Base-by-base conservation (phyloP, 257 asterid genomes). In the Lantana camara region DNA sequence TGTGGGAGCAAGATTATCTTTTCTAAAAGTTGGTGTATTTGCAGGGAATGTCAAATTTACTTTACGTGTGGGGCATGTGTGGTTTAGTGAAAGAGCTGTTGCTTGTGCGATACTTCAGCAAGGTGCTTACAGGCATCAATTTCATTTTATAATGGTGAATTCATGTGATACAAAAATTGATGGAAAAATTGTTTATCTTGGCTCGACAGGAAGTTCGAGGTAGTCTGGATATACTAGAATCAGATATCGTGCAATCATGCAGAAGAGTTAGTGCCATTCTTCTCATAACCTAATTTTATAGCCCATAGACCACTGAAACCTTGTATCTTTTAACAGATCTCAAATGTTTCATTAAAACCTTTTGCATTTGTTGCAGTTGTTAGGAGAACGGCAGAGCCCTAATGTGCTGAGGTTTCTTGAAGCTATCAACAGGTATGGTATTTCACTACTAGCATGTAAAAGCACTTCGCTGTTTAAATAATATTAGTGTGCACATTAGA, bases 91-190 rank as follows among this genome's bases (percentile, higher is more conserved):
- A 80, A 73, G 89, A 85, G 57, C 66, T 82, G 29, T 57, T 85
- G 76, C 83, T 85, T 46, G 53, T 76, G 73, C 86, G 93, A 64
- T 85, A 76, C 74, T 85, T 85, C 67, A 82, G 93, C 79, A 82
- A 85, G 89, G 93, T 85, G 55, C 27, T 57, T 46, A 47, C 68
- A 24, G 52, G 35, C 9, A 64, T 40, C 56, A 35, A 30, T 15
- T 57, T 67, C 40, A 52, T 30, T 4, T 27, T 19, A 14, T 40
- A 44, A 6, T 4, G 32, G 29, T 52, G 58, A 16, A n/a, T 47
- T 57, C 49, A 44, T 38, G 49, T 27, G 8, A 21, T 61, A 16
- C 32, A 27, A 27, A 13, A 38, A 3, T 14, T 42, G 12, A 37
- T 37, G 61, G 32, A 24, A 44, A 57, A 22, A 55, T 49, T 38